These are phyloP conservation scores for Agarophyton chilense DNA, from an alignment of 23 red algal species.

Conservation along the genomic window DNA sequence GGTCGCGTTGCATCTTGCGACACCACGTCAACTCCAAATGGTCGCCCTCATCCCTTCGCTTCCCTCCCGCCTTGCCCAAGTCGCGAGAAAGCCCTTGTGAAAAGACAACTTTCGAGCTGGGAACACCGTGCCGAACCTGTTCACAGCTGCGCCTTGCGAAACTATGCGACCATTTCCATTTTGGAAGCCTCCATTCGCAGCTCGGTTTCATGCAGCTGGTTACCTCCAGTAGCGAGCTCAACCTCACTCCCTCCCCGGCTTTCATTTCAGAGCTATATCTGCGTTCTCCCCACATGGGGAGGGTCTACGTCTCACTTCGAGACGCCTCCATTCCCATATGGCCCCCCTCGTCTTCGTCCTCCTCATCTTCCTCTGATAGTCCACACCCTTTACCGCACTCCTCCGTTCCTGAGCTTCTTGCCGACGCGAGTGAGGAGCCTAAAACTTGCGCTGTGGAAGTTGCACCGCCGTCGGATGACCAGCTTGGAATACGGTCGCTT, in stretches of 20 bases:
- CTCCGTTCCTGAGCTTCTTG: no score
- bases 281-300: no score
- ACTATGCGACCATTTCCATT: no score
- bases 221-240: not conserved
- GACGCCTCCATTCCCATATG: no score
- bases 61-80: no score
- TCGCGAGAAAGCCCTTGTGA: no score
- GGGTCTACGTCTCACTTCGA: no score
- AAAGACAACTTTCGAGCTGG: not conserved
- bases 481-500: constrained; percentile 6
- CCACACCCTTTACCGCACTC: not conserved
- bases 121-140: not conserved
- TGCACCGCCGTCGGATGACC: constrained; percentile 14
- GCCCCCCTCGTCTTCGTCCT: not conserved
- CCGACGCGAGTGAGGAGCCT: not conserved
- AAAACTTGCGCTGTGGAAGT: not conserved
- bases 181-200: not conserved
- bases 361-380: not conserved
- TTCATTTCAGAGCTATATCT: no score
- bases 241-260: not conserved
- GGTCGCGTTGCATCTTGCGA: no score
- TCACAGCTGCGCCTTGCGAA: no score
- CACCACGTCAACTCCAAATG: no score
- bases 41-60: no score
- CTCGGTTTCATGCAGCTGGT: not conserved